Percentiles rank a stretch among this genome's conserved stretches.
phyloP scores from a whole-genome alignment of 768 basidiomycete species.

The Lentinula edodes region DNA sequence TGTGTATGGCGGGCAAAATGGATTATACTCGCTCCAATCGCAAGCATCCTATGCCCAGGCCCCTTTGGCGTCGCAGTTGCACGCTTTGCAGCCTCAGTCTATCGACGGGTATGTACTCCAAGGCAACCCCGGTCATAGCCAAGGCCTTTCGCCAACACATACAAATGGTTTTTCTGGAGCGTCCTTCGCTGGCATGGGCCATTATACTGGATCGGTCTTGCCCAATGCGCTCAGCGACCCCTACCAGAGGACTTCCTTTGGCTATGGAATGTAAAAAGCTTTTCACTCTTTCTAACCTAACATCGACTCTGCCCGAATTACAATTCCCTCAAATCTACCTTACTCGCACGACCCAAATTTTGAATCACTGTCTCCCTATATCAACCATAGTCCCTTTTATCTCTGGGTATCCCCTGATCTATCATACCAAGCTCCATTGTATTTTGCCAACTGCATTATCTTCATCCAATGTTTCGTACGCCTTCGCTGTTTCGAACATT shows the following conservation, averaged over 20 bases:
- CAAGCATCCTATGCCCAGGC: slow-evolving; percentile 55
- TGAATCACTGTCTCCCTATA: slow-evolving; percentile 22
- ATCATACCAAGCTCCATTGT: slow-evolving; percentile 62
- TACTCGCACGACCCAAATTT: slow-evolving; percentile 32
- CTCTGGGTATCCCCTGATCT: slow-evolving; percentile 30
- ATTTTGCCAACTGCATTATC: slow-evolving; percentile 62
- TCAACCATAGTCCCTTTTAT: slow-evolving; percentile 32
- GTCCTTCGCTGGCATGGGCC: slow-evolving; percentile 41
- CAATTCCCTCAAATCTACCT: slow-evolving; percentile 31
- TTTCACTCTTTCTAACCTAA: not conserved
- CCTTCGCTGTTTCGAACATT: slow-evolving; percentile 26
- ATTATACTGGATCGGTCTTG: slow-evolving; percentile 52
- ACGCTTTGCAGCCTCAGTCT: slow-evolving; percentile 59
- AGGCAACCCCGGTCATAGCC: slow-evolving; percentile 61
- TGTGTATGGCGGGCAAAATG: slow-evolving; percentile 58
- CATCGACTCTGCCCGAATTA: not conserved
- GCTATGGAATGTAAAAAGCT: slow-evolving; percentile 69
- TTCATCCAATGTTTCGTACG: slow-evolving; percentile 33
- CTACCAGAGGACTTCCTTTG: slow-evolving; percentile 69
- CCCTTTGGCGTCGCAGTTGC: slow-evolving; percentile 51
- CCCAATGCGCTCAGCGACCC: slow-evolving; percentile 59
- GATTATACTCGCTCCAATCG: slow-evolving; percentile 51
- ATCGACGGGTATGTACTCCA: slow-evolving; percentile 83
- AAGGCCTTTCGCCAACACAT: slow-evolving; percentile 53
- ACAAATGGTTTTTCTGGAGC: slow-evolving; percentile 53